Conservation (phyloP, 257 asterid species). For the Handroanthus guayacan region DNA sequence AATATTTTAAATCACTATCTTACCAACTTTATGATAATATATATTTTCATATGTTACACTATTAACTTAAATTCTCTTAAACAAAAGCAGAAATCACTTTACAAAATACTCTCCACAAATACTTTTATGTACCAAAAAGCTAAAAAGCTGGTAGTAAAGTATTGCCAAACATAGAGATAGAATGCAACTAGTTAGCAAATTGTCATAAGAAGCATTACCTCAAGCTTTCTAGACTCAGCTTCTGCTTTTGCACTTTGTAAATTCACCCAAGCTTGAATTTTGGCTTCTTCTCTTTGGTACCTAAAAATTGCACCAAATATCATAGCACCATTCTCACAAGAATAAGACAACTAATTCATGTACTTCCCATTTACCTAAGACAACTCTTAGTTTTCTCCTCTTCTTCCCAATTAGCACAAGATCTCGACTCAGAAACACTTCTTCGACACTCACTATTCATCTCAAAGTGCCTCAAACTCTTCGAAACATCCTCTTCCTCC, state of each 20-base stretch:
- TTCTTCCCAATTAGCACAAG: slow-evolving; percentile 71
- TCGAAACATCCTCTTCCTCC: slow-evolving; percentile 96
- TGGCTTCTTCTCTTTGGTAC: slow-evolving; percentile 97
- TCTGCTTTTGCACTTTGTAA: slow-evolving; percentile 96
- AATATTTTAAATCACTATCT: too few relatives aligned
- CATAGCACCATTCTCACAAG: slow-evolving; percentile 7
- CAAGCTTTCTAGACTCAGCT: slow-evolving; percentile 97
- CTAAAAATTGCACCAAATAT: slow-evolving; percentile 42
- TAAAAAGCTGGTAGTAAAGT: too few relatives aligned
- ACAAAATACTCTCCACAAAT: too few relatives aligned
- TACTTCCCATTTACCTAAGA: slow-evolving; percentile 59
- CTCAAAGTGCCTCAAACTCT: slow-evolving; percentile 97
- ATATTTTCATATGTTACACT: too few relatives aligned
- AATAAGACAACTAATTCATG: not conserved
- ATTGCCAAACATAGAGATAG: too few relatives aligned
- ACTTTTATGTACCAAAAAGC: too few relatives aligned
- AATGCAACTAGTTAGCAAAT: not conserved
- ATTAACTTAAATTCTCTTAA: too few relatives aligned
- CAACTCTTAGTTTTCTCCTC: slow-evolving; percentile 85
- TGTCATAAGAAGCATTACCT: slow-evolving; percentile 55
- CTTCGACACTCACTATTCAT: slow-evolving; percentile 64
- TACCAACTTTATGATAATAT: too few relatives aligned
- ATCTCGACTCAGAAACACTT: slow-evolving; percentile 64
- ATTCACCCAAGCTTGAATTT: slow-evolving; percentile 96
- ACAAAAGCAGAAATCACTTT: too few relatives aligned